A percentile compares a stretch with the other conserved stretches of the same genome.
Conservation (phyloP, 2,329 filamentous ascomycete species). For the Myrmaecium sp. region DNA sequence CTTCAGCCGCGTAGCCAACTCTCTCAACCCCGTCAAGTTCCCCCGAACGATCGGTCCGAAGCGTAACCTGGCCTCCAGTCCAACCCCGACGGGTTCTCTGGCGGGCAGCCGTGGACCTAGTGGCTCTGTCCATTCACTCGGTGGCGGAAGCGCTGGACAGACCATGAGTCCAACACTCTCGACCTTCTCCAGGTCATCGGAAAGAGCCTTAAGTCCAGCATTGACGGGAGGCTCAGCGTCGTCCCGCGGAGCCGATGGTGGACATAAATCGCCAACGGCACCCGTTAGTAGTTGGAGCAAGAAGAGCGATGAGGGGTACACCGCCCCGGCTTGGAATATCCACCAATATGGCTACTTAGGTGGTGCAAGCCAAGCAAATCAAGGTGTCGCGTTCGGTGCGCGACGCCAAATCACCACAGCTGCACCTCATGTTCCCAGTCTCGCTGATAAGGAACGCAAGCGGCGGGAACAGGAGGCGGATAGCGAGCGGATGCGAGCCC, state of each 20-base stretch:
- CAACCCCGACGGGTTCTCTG: constrained; percentile 7
- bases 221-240: constrained; percentile 39
- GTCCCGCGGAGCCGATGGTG: constrained; percentile 34
- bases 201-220: constrained; percentile 26
- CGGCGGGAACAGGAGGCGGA: constrained; percentile 39
- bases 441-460: constrained; percentile 69
- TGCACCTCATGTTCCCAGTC: constrained; percentile 58
- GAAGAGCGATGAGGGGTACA: constrained; percentile 61
- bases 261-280: constrained; percentile 27
- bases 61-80: constrained; percentile 31
- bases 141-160: constrained; percentile 10
- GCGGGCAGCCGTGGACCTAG: constrained; percentile 25
- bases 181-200: constrained; percentile 27
- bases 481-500: constrained; percentile 32
- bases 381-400: constrained; percentile 83
- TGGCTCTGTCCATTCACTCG: no score
- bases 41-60: constrained; percentile 61
- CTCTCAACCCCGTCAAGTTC: constrained; percentile 56
- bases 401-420: constrained; percentile 83
- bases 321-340: constrained; percentile 92
- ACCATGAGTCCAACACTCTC: constrained; percentile 22
- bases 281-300: constrained; percentile 84
- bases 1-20: constrained; percentile 75
- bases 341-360: constrained; percentile 96
- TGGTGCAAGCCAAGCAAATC: constrained; percentile 86